phyloP scores from a whole-genome alignment of 345 rosid species.

The Salix dunnii region DNA sequence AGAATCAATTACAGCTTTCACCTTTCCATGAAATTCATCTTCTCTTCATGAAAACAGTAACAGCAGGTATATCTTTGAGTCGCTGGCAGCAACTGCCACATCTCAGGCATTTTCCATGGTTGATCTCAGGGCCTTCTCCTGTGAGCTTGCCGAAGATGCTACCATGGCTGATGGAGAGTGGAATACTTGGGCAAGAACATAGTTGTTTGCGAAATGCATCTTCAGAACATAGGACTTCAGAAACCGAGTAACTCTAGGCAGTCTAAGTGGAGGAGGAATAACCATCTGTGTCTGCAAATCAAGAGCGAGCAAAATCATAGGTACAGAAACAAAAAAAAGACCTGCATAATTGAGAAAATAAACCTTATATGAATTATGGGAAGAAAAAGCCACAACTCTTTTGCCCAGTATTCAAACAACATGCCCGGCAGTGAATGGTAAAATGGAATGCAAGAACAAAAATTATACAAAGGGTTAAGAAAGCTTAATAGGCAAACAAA shows the following conservation, averaged over 20 bases:
- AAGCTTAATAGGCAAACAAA: not conserved
- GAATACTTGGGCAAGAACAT: constrained; percentile 69
- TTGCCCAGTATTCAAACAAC: not conserved
- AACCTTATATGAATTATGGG: not conserved
- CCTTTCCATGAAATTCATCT: constrained; percentile 85
- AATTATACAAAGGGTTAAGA: not conserved
- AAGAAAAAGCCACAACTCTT: not conserved
- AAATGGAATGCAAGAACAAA: not conserved
- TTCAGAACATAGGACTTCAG: constrained; percentile 73
- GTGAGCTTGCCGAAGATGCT: constrained; percentile 74
- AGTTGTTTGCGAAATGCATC: constrained; percentile 77
- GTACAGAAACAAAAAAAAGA: not conserved
- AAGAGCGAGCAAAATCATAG: not conserved
- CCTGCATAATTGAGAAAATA: not conserved
- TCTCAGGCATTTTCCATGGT: constrained; percentile 63
- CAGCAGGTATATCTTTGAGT: constrained; percentile 68
- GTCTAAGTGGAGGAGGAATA: constrained; percentile 56
- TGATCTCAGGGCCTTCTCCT: constrained; percentile 65
- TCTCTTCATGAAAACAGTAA: constrained; percentile 54
- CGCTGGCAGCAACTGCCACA: constrained; percentile 81
- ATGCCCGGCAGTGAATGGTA: not conserved
- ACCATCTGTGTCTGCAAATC: constrained; percentile 19
- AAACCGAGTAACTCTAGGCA: constrained; percentile 50
- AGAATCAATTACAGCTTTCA: constrained; percentile 81
- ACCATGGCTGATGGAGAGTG: constrained; percentile 81